phyloP scores from a whole-genome alignment of 345 rosid species.

The Crucihimalaya himalaica region DNA sequence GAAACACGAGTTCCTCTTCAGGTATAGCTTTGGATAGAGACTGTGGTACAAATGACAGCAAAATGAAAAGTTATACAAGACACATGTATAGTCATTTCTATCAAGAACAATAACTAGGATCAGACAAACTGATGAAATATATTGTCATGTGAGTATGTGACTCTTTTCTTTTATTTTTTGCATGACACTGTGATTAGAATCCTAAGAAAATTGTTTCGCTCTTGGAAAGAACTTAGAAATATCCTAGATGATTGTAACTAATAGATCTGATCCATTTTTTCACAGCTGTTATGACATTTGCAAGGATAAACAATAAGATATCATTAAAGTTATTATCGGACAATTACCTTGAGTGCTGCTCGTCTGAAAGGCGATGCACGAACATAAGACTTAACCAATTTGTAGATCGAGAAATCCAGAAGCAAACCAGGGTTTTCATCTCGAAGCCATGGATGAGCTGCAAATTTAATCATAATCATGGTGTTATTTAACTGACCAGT shows the following conservation, averaged over 20 bases:
- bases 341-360: constrained; percentile 81
- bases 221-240: not conserved
- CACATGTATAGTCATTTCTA: not conserved
- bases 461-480: constrained; percentile 20
- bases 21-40: constrained; percentile 89
- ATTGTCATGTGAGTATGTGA: not conserved
- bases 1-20: constrained; percentile 77
- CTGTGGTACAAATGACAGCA: constrained; percentile 46
- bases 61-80: constrained; percentile 15
- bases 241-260: too few relatives aligned
- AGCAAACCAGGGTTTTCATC: constrained; percentile 60
- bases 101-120: not conserved
- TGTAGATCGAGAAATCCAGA: constrained; percentile 77
- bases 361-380: constrained; percentile 77
- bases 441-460: constrained; percentile 94
- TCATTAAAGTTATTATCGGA: not conserved
- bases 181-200: not conserved
- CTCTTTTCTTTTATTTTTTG: not conserved
- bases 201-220: not conserved
- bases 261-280: not conserved
- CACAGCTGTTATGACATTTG: not conserved
- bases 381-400: constrained; percentile 77
- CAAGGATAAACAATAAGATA: not conserved
- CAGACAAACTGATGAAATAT: not conserved
- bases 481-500: constrained; percentile 16